Conservation (phyloP, 306 rosid genomes). For the Canavalia ensiformis region DNA sequence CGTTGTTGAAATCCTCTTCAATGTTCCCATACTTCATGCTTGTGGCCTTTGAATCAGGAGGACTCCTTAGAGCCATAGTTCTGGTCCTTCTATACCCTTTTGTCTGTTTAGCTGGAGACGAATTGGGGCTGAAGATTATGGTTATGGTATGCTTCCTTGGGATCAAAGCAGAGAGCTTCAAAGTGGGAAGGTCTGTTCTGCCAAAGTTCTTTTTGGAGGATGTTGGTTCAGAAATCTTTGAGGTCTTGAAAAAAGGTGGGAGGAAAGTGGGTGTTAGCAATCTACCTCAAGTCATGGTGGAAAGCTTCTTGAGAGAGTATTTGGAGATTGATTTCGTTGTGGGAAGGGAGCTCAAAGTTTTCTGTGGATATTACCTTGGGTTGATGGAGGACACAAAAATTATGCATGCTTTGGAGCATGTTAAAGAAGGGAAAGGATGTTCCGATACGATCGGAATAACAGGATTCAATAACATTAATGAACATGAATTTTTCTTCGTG, state of each 20-base stretch:
- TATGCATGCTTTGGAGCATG: conserved; percentile 44
- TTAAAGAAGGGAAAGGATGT: conserved; percentile 46
- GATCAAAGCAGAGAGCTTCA: conserved; percentile 67
- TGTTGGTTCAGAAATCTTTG: conserved; percentile 75
- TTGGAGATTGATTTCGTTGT: conserved; percentile 71
- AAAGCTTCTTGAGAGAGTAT: conserved; percentile 80
- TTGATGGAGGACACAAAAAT: conserved; percentile 61
- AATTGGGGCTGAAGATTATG: conserved; percentile 77
- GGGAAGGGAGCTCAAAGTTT: conserved; percentile 73
- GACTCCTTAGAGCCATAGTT: conserved; percentile 60
- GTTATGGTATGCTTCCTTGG: conserved; percentile 83
- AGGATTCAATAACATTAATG: conserved; percentile 41
- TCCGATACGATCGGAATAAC: conserved; percentile 66
- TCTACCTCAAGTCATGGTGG: conserved; percentile 78
- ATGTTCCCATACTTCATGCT: conserved; percentile 87
- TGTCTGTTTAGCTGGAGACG: conserved; percentile 53
- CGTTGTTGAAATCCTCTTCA: conserved; percentile 66
- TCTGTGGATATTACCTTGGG: conserved; percentile 76
- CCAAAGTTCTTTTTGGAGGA: conserved; percentile 83
- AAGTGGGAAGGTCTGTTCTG: conserved; percentile 73
- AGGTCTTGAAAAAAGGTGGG: conserved; percentile 59
- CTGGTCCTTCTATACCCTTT: conserved; percentile 72
- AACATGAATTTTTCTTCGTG: conserved; percentile 54
- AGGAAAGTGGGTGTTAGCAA: conserved; percentile 69
- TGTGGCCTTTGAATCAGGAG: conserved; percentile 89